Conservation (phyloP, 2,329 filamentous ascomycete species). For the Hymenoscyphus fraxineus region DNA sequence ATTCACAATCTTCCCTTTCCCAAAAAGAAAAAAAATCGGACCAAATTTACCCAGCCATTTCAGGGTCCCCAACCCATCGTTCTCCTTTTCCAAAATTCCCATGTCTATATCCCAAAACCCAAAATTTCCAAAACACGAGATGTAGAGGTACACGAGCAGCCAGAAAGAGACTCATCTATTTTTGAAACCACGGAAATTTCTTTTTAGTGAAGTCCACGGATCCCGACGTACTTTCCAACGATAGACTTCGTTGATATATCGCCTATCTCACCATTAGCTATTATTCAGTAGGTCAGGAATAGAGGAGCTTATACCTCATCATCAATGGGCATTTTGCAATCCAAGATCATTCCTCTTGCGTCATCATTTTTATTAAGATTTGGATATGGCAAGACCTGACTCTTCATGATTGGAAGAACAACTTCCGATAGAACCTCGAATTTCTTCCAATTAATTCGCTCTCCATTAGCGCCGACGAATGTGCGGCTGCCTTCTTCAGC, state of each 20-base stretch:
- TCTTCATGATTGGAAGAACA: conserved; percentile 83
- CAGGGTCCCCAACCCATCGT: not conserved
- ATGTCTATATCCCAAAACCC: not conserved
- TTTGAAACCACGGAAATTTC: conserved; percentile 61
- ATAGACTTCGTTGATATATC: conserved; percentile 59
- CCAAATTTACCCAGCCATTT: not conserved
- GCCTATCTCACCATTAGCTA: conserved; percentile 45
- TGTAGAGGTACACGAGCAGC: not conserved
- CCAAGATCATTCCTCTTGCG: conserved; percentile 71
- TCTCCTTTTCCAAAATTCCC: not conserved
- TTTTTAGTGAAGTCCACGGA: conserved; percentile 53
- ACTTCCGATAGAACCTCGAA: conserved; percentile 96
- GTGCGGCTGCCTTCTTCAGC: conserved; percentile 91
- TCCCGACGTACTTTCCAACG: conserved; percentile 51
- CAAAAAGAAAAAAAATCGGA: not conserved
- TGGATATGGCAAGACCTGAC: conserved; percentile 79
- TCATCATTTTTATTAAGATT: conserved; percentile 66
- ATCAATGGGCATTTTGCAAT: conserved; percentile 76
- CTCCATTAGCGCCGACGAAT: conserved; percentile 68
- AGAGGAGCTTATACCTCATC: conserved; percentile 67
- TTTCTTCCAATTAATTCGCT: conserved; percentile 94
- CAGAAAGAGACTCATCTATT: conserved; percentile 14
- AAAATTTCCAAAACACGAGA: not conserved
- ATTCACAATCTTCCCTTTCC: not conserved
- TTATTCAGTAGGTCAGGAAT: not conserved